Base-by-base conservation (phyloP, 768 basidiomycete genomes). In the Phlebiopsis flavidoalba region DNA sequence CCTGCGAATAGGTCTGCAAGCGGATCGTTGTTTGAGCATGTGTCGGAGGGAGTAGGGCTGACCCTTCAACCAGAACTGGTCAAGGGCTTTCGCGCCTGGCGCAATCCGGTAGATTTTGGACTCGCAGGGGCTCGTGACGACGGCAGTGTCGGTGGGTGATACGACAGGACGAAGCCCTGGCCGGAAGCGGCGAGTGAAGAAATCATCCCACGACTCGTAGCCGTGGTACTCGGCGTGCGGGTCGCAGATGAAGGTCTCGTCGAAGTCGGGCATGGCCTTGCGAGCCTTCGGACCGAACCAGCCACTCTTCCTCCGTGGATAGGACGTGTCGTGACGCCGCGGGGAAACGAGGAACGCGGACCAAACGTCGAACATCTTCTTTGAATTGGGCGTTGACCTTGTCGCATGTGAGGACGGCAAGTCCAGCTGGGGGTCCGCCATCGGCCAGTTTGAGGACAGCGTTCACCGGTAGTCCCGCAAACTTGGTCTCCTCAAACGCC, bases 51-150 rank as follows among this genome's bases (percentile, higher is more conserved):
- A 86, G 69, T 87, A 88, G 0, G 80, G 78, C 65, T 85, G 74
- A 0, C 77, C 82, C 67, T 88, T 87, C 69, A 86, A 65, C 84
- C 83, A 87, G 70, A 87, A 86, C 37, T 68, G 65, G 58, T 84
- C 83, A 5, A 67, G 68, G 1, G 66, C 67, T 80, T 66, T 33
- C 35, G 82, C 77, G 59, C 79, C 61, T 36, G 49, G 35, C 2
- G 69, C 70, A 46, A 82, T 73, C 40, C 75, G 72, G 68, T 81
- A 78, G 3, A 82, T 68, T 19, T 70, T 75, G 17, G 81, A 83
- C 67, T 88, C 85, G 73, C 85, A 87, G 8, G 80, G 72, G 61
- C 73, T 78, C 57, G 35, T 76, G 65, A 87, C 72, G 62, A 83
- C 63, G n/a, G 57, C 54, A 24, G 69, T 36, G 49, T 71, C 59